Percentiles rank a stretch among this genome's conserved stretches.
These are phyloP conservation scores for Pseudocercospora cruenta DNA, from an alignment of 2,329 filamentous ascomycete genomes.

Conservation along the genomic window DNA sequence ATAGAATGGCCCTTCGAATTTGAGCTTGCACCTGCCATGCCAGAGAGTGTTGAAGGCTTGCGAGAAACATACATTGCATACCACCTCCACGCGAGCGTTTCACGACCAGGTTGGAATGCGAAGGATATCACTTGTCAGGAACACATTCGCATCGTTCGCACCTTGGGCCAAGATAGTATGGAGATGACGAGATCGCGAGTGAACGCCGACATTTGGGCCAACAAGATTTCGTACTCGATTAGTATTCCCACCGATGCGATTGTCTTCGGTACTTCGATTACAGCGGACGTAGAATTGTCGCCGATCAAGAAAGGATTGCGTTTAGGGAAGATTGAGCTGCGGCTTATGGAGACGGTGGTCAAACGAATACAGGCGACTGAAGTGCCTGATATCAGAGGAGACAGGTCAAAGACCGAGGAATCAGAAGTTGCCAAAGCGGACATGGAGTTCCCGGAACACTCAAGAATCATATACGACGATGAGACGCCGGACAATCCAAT, in stretches of 20 bases:
- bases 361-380: slow-evolving; percentile 41
- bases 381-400: slow-evolving; percentile 38
- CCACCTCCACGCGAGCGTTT: slow-evolving; percentile 86
- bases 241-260: slow-evolving; percentile 91
- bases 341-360: slow-evolving; percentile 77
- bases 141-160: slow-evolving; percentile 54
- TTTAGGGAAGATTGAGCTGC: slow-evolving; percentile 79
- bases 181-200: slow-evolving; percentile 49
- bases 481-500: slow-evolving; percentile 44
- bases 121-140: slow-evolving; percentile 84
- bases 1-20: slow-evolving; percentile 57
- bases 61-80: slow-evolving; percentile 86
- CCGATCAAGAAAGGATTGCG: slow-evolving; percentile 86
- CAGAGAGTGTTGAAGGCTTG: slow-evolving; percentile 90
- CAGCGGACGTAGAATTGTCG: slow-evolving; percentile 82
- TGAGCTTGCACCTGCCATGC: slow-evolving; percentile 51
- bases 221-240: slow-evolving; percentile 96
- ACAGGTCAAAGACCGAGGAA: slow-evolving; percentile 41
- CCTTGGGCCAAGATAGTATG: slow-evolving; percentile 70
- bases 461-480: slow-evolving; percentile 41
- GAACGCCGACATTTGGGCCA: slow-evolving; percentile 96
- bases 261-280: slow-evolving; percentile 85
- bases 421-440: slow-evolving; percentile 45
- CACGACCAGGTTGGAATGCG: slow-evolving; percentile 76
- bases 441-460: slow-evolving; percentile 44